A percentile compares a stretch with the other conserved stretches of the same genome.
Evolutionary conservation across 83 land plant genomes (phyloP).

Genomic region (Thuja plicata): DNA sequence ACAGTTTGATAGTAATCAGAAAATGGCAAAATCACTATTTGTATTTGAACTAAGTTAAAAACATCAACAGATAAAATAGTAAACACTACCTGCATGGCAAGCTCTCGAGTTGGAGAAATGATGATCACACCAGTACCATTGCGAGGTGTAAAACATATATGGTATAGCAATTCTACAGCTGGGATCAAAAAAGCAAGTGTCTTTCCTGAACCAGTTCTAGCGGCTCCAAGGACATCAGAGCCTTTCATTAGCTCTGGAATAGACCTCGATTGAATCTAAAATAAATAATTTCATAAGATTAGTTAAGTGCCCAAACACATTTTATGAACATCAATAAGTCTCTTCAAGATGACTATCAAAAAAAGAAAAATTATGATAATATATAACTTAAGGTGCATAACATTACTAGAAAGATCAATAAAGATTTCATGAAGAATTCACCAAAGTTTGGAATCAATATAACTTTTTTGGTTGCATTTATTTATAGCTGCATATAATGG

Average conservation of each 20-base stretch:
- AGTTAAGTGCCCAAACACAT: neutral
- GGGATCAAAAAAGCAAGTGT: constrained; percentile 94
- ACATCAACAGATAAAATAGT: neutral
- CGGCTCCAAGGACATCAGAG: constrained; percentile 93
- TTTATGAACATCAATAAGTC: neutral
- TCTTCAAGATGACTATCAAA: neutral
- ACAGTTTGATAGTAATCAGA: neutral
- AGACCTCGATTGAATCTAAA: constrained; percentile 91
- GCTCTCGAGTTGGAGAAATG: constrained; percentile 93
- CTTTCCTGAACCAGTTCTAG: constrained; percentile 96
- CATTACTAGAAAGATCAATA: neutral
- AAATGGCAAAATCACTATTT: neutral
- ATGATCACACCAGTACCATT: constrained; percentile 93
- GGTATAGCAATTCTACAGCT: constrained; percentile 79
- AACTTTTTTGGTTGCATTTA: neutral
- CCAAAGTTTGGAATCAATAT: neutral
- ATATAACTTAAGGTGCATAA: neutral
- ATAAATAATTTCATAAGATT: neutral
- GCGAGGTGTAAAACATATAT: constrained; percentile 66
- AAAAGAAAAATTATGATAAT: neutral
- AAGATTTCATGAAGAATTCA: neutral
- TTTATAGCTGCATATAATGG: neutral
- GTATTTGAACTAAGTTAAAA: neutral
- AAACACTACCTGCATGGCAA: constrained; percentile 82
- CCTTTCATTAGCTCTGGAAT: constrained; percentile 84